Evolutionary conservation across 2,329 filamentous ascomycete genomes (phyloP), one percentile per base, ranked within the genome.

Genomic region (Clonostachys byssicola): DNA sequence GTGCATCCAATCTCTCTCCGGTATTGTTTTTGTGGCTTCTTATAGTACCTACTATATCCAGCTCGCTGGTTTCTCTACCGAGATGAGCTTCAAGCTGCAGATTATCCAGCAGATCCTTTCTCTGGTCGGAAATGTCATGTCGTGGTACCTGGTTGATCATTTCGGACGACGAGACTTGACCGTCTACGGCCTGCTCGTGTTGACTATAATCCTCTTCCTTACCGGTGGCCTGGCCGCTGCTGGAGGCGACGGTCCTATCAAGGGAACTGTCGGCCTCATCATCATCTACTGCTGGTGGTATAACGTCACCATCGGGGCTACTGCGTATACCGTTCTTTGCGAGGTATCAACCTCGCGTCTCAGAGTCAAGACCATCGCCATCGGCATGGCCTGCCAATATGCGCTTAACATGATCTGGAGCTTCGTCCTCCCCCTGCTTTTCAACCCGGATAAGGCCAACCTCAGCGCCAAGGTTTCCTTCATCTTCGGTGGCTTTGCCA

Each of bases 31-130:
- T 7, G 55, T 68, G 5, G 63, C 58, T 0, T 71, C 57, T 6
- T 70, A 68, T 52, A 60, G 63, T 5, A 68, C 67, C 5, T 73
- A 70, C 57, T 74, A 73, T 56, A 70, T 67, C 57, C 57, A 63
- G 39, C 66, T 67, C 44, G 62, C 68, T 2, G 71, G 72, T 34
- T 57, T 73, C 20, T 50, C 58, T n/a, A 56, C 62, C 38, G 50
- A 55, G 4, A 54, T 63, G 13, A 62, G 63, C 3, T 72, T 69
- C 51, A 63, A 60, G 40, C 60, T 75, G 47, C 59, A 60, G n/a
- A 52, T 72, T 30, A 66, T 60, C 18, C 43, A 45, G 34, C 38
- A 30, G 7, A 61, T 56, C 10, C 59, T 71, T 42, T 69, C 64
- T 6, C 67, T 72, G 41, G 35, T 65, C 34, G 64, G 72, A 8